A percentile compares a stretch with the other conserved stretches of the same genome.
Conservation (phyloP, 768 basidiomycete genomes). For the Antrodiella citrinella region DNA sequence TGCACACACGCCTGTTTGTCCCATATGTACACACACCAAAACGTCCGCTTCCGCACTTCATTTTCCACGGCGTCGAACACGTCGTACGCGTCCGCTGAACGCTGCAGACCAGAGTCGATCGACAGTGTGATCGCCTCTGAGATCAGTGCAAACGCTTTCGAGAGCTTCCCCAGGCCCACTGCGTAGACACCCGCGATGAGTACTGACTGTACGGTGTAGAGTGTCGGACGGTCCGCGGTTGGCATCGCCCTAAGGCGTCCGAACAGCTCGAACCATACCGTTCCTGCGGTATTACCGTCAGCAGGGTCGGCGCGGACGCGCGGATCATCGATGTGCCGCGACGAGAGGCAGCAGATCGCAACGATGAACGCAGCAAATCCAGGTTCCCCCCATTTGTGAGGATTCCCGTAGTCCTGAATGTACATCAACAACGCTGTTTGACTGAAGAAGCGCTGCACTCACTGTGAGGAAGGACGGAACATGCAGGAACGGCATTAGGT, state of each 20-base stretch:
- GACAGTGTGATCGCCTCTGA: conserved; percentile 84
- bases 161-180: conserved; percentile 82
- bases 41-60: conserved; percentile 88
- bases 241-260: conserved; percentile 81
- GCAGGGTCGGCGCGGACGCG: conserved; percentile 76
- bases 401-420: conserved; percentile 81
- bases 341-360: conserved; percentile 85
- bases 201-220: conserved; percentile 88
- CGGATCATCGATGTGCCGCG: conserved; percentile 87
- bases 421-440: conserved; percentile 4
- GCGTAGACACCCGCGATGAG: conserved; percentile 91
- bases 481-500: conserved; percentile 87
- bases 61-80: conserved; percentile 87
- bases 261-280: conserved; percentile 88
- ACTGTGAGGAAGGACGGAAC: conserved; percentile 83
- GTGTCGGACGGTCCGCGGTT: conserved; percentile 78
- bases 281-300: conserved; percentile 84
- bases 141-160: conserved; percentile 77
- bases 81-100: conserved; percentile 78
- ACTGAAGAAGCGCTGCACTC: conserved; percentile 11
- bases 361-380: conserved; percentile 93
- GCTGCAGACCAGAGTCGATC: conserved; percentile 84
- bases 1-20: conserved; percentile 88
- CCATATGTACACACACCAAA: conserved; percentile 96
- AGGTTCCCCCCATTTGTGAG: conserved; percentile 91